phyloP scores from a whole-genome alignment of 371 early-diverging fungal species.

The Mucor indicus region DNA sequence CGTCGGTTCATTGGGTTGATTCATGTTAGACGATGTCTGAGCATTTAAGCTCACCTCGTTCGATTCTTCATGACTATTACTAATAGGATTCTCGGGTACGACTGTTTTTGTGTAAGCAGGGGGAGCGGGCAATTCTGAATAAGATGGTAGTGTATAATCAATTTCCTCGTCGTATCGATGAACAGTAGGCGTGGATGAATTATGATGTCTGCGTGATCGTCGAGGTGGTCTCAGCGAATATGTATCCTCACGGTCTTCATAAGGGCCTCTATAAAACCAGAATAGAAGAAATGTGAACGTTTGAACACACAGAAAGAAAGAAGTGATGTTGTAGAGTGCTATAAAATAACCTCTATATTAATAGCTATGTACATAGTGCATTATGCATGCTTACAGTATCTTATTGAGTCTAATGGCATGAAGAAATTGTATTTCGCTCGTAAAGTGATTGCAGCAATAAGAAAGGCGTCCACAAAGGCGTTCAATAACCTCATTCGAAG shows the following conservation, averaged over 20 bases:
- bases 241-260: background rate
- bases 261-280: background rate
- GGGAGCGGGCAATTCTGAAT: constrained; percentile 1
- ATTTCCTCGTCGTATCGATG: constrained; percentile 1
- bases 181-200: background rate
- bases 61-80: too few relatives aligned
- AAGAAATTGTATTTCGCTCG: too few relatives aligned
- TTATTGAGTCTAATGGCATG: too few relatives aligned
- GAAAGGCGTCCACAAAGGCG: too few relatives aligned
- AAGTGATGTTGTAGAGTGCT: background rate
- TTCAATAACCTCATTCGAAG: too few relatives aligned
- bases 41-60: too few relatives aligned
- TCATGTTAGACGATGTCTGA: too few relatives aligned
- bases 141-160: constrained; percentile 3
- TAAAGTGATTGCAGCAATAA: too few relatives aligned
- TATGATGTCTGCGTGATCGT: background rate
- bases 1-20: too few relatives aligned
- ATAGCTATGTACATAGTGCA: background rate
- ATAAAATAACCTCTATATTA: background rate
- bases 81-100: too few relatives aligned
- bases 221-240: background rate
- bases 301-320: background rate
- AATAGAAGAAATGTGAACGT: background rate
- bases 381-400: too few relatives aligned
- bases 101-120: background rate